These are phyloP conservation scores for Hanseniaspora lachancei DNA, from an alignment of 805 yeast genomes.

Conservation along the genomic window DNA sequence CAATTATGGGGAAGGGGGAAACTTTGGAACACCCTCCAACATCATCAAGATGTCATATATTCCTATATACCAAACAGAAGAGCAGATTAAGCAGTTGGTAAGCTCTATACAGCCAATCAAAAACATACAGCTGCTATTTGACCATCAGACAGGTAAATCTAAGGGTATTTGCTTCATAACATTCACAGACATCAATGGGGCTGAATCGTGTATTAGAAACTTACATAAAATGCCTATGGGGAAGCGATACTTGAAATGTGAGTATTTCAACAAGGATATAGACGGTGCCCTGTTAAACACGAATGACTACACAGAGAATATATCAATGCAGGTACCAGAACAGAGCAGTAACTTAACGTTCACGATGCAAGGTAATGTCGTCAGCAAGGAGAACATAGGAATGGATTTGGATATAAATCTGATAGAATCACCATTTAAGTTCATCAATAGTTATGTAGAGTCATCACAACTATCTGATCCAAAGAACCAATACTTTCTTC, in stretches of 20 bases:
- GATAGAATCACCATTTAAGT: conserved; percentile 31
- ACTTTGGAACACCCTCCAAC: conserved; percentile 21
- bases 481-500: conserved; percentile 18
- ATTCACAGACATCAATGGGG: conserved; percentile 71
- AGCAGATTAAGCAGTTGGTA: conserved; percentile 78
- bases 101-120: conserved; percentile 79
- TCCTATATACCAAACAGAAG: conserved; percentile 89
- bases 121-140: conserved; percentile 63
- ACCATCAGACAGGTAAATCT: conserved; percentile 77
- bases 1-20: conserved; percentile 16
- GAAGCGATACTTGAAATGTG: conserved; percentile 56
- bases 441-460: conserved; percentile 21
- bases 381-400: conserved; percentile 26
- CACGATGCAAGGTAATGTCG: conserved; percentile 16
- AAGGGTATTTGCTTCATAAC: conserved; percentile 84
- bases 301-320: conserved; percentile 13
- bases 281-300: conserved; percentile 16
- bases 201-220: conserved; percentile 81
- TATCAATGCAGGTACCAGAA: not conserved
- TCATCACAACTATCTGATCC: conserved; percentile 12
- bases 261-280: conserved; percentile 44
- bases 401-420: conserved; percentile 29
- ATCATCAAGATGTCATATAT: conserved; percentile 72
- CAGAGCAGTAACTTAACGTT: conserved; percentile 10
- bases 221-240: conserved; percentile 69